These are phyloP conservation scores for Termitomyces sp. DNA, from an alignment of 768 basidiomycete species.

Conservation along the genomic window DNA sequence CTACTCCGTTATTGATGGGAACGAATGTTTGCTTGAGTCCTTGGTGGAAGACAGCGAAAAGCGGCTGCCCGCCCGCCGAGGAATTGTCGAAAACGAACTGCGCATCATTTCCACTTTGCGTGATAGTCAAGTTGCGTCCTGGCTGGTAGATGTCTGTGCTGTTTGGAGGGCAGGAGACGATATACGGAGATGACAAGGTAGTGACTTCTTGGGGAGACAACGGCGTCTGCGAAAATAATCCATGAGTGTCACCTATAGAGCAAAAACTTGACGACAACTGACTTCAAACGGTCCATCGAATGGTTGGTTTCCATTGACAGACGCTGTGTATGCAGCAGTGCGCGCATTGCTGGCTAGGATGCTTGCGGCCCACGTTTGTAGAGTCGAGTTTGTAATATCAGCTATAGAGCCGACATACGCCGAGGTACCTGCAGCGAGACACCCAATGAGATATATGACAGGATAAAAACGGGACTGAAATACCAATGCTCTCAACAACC, in stretches of 20 bases:
- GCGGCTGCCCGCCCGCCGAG: conserved; percentile 2
- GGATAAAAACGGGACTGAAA: neutral
- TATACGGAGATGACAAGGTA: conserved; percentile 29
- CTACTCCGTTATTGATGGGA: conserved; percentile 7
- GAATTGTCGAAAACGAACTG: conserved; percentile 18
- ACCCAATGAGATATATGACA: neutral
- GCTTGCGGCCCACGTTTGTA: conserved; percentile 37
- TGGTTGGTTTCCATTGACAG: conserved; percentile 27
- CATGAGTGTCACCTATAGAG: no score
- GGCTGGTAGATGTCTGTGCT: conserved; percentile 34
- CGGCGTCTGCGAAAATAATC: conserved; percentile 13
- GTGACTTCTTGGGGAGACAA: conserved; percentile 14
- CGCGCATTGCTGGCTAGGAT: conserved; percentile 47
- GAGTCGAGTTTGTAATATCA: conserved; percentile 28
- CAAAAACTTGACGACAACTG: neutral
- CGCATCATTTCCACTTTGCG: conserved; percentile 20
- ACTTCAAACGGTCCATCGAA: conserved; percentile 43
- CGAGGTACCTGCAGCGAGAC: conserved; percentile 21
- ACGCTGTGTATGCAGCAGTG: conserved; percentile 40
- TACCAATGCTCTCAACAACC: conserved; percentile 12
- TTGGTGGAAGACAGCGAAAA: conserved; percentile 35
- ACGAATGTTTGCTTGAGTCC: conserved; percentile 26
- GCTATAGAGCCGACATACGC: conserved; percentile 46
- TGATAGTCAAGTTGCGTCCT: conserved; percentile 32
- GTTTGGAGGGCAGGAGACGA: conserved; percentile 43